Percentiles rank a stretch among this genome's conserved stretches.
These are phyloP conservation scores for Pythium coloratum DNA, from an alignment of 352 stramenopile species.

Conservation along the genomic window DNA sequence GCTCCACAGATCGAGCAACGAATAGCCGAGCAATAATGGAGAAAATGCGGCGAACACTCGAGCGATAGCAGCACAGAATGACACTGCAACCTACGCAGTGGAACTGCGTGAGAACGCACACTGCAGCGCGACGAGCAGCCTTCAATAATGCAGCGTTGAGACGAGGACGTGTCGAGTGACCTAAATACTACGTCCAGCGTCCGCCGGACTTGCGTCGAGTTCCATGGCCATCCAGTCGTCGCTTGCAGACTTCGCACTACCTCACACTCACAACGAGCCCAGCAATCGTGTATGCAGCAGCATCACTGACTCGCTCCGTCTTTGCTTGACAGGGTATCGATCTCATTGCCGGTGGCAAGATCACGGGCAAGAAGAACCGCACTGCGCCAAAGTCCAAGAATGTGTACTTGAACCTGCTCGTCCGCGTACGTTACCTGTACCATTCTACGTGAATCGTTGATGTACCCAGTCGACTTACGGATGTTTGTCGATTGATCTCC, in stretches of 20 bases:
- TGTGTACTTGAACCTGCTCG: slow-evolving; percentile 99
- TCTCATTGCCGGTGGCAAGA: slow-evolving; percentile 98
- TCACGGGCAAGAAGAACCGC: slow-evolving; percentile 97
- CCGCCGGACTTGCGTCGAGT: not conserved
- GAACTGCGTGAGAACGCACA: not conserved
- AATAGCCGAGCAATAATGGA: not conserved
- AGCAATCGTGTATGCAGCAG: not conserved
- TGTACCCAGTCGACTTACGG: not conserved
- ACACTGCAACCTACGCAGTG: not conserved
- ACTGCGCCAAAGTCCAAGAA: slow-evolving; percentile 98
- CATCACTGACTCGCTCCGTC: not conserved
- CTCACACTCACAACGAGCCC: not conserved
- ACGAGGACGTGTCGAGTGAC: not conserved
- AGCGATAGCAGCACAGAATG: not conserved
- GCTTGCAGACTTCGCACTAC: not conserved
- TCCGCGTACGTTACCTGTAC: slow-evolving; percentile 64
- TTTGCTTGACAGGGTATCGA: slow-evolving; percentile 94
- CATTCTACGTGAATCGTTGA: not conserved
- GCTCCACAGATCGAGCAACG: slow-evolving; percentile 5
- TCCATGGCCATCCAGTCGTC: not conserved
- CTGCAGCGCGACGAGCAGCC: not conserved
- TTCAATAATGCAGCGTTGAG: no score
- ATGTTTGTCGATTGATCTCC: not conserved
- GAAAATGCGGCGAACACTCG: not conserved
- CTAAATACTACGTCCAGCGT: no score